Evolutionary conservation across 345 rosid species (phyloP).

Genomic region (Psidium guajava): DNA sequence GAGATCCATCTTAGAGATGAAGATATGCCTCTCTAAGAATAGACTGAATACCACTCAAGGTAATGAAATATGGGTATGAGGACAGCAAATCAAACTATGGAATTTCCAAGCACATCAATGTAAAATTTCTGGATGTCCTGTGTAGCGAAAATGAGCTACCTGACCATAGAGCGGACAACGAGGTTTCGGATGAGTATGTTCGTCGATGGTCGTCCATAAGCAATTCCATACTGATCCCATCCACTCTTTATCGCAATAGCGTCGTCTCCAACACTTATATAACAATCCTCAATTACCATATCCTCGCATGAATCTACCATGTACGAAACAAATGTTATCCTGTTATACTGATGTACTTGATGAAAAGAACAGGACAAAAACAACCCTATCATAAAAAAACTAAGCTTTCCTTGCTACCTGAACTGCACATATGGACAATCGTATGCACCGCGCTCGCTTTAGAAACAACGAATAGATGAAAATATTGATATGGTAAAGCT

Average conservation of each 20-base stretch:
- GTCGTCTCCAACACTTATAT: slow-evolving; percentile 96
- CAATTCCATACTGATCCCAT: slow-evolving; percentile 97
- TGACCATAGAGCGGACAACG: slow-evolving; percentile 84
- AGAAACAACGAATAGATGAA: background rate
- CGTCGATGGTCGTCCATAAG: slow-evolving; percentile 66
- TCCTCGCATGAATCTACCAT: slow-evolving; percentile 83
- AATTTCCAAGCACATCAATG: background rate
- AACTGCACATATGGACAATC: background rate
- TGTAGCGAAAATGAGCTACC: slow-evolving; percentile 25
- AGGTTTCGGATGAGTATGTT: slow-evolving; percentile 85
- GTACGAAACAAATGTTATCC: background rate
- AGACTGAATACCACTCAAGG: background rate
- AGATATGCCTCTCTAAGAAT: background rate
- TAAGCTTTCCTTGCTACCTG: background rate
- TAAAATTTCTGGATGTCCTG: background rate
- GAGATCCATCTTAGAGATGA: background rate
- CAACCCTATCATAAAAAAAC: background rate
- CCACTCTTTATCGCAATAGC: slow-evolving; percentile 95
- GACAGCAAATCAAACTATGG: background rate
- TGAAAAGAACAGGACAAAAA: background rate
- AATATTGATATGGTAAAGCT: background rate
- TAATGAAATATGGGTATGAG: background rate
- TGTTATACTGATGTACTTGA: background rate
- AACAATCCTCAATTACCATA: slow-evolving; percentile 91
- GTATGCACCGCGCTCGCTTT: background rate